Conservation (phyloP, 108 stramenopile genomes). For the Asterionellopsis glacialis region DNA sequence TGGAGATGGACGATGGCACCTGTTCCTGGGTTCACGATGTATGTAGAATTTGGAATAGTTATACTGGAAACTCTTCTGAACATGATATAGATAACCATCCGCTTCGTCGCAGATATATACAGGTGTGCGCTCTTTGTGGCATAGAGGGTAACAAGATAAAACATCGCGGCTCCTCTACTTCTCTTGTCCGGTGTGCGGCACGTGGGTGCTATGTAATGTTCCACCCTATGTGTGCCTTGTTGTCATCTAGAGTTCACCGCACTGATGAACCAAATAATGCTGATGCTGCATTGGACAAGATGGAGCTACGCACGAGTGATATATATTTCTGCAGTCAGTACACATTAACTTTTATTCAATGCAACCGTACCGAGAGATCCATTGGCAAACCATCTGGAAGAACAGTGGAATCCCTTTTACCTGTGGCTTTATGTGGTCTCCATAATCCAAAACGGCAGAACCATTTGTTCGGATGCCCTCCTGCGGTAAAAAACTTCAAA, state of each 20-base stretch:
- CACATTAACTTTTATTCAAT: constrained; percentile 35
- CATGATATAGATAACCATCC: constrained; percentile 1
- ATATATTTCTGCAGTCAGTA: constrained; percentile 45
- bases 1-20: constrained; percentile 5
- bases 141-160: constrained; percentile 8
- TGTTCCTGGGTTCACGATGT: constrained; percentile 2
- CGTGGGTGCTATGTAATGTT: constrained; percentile 55
- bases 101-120: background rate
- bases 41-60: constrained; percentile 58
- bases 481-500: constrained; percentile 25
- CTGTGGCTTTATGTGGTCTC: constrained; percentile 68
- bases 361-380: constrained; percentile 8
- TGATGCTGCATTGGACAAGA: constrained; percentile 10
- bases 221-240: constrained; percentile 78
- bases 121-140: constrained; percentile 53
- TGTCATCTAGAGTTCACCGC: constrained; percentile 33
- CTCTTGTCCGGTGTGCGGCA: constrained; percentile 64
- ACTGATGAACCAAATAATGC: constrained; percentile 2
- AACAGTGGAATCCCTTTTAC: constrained; percentile 21
- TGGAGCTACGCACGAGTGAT: constrained; percentile 6
- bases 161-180: background rate
- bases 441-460: constrained; percentile 57
- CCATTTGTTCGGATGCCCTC: constrained; percentile 46
- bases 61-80: constrained; percentile 6
- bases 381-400: background rate